phyloP scores from a whole-genome alignment of 2,329 filamentous ascomycete species.

The Colletotrichum ledebouriae region DNA sequence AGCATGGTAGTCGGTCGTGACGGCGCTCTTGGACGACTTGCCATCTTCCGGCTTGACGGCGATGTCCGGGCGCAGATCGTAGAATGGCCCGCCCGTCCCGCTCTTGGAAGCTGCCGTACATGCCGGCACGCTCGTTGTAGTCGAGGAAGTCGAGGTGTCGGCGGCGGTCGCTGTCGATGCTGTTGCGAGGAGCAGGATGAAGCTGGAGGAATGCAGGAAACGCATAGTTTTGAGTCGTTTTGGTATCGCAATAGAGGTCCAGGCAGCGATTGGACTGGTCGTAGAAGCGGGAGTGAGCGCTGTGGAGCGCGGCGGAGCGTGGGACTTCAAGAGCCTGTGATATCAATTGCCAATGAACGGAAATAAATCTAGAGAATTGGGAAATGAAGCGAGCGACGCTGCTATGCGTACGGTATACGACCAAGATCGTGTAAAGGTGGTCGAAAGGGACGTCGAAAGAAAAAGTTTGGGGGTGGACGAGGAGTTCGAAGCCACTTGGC shows the following conservation, averaged over 20 bases:
- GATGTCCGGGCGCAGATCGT: slow-evolving; percentile 69
- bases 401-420: not conserved
- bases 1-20: slow-evolving; percentile 70
- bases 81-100: slow-evolving; percentile 67
- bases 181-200: slow-evolving; percentile 55
- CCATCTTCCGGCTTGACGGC: slow-evolving; percentile 60
- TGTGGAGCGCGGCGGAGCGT: slow-evolving; percentile 20
- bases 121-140: slow-evolving; percentile 59
- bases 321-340: not conserved
- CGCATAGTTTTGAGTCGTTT: slow-evolving; percentile 44
- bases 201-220: slow-evolving; percentile 40
- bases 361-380: not conserved
- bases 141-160: slow-evolving; percentile 48
- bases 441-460: not conserved
- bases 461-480: not conserved
- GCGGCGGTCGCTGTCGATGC: slow-evolving; percentile 49
- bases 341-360: slow-evolving; percentile 32
- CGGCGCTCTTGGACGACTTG: slow-evolving; percentile 58
- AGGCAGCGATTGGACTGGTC: slow-evolving; percentile 19
- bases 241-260: slow-evolving; percentile 1
- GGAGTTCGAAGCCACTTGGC: slow-evolving; percentile 26
- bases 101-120: slow-evolving; percentile 70
- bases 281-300: slow-evolving; percentile 23
- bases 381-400: not conserved
- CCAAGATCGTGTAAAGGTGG: not conserved